A percentile compares a stretch with the other conserved stretches of the same genome.
phyloP scores from a whole-genome alignment of 1,139 yeast species.

The Diutina sp. region DNA sequence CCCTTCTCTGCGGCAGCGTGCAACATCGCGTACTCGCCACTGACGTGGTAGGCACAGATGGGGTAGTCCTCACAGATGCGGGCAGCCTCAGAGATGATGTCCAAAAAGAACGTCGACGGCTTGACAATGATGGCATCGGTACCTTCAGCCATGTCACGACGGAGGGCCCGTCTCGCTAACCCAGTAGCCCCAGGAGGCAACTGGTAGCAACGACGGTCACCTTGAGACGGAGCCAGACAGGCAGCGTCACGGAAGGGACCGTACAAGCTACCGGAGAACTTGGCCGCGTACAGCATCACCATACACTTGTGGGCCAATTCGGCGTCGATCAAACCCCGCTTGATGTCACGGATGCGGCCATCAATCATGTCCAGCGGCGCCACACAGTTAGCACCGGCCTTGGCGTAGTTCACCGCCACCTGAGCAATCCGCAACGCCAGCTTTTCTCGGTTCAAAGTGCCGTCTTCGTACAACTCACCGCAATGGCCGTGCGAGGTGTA shows the following conservation, averaged over 20 bases:
- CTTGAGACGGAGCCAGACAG: conserved; percentile 77
- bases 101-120: conserved; percentile 95
- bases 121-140: conserved; percentile 92
- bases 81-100: conserved; percentile 79
- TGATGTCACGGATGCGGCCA: conserved; percentile 84
- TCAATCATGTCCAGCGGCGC: conserved; percentile 99
- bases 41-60: conserved; percentile 88
- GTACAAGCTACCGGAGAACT: conserved; percentile 79
- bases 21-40: conserved; percentile 96
- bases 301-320: conserved; percentile 78
- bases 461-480: conserved; percentile 81
- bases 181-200: conserved; percentile 91
- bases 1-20: conserved; percentile 98
- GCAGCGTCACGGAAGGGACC: conserved; percentile 99
- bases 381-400: conserved; percentile 89
- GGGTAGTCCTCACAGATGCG: conserved; percentile 77
- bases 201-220: conserved; percentile 90
- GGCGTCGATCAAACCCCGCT: conserved; percentile 72
- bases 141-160: conserved; percentile 82
- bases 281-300: conserved; percentile 90
- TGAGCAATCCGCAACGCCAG: conserved; percentile 82
- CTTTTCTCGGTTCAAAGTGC: conserved; percentile 61
- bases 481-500: conserved; percentile 96
- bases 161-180: conserved; percentile 81
- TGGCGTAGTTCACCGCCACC: conserved; percentile 90